Percentiles rank a stretch among this genome's conserved stretches.
Evolutionary conservation across 108 stramenopile genomes (phyloP).

Genomic region (Skeletonema menzelii): DNA sequence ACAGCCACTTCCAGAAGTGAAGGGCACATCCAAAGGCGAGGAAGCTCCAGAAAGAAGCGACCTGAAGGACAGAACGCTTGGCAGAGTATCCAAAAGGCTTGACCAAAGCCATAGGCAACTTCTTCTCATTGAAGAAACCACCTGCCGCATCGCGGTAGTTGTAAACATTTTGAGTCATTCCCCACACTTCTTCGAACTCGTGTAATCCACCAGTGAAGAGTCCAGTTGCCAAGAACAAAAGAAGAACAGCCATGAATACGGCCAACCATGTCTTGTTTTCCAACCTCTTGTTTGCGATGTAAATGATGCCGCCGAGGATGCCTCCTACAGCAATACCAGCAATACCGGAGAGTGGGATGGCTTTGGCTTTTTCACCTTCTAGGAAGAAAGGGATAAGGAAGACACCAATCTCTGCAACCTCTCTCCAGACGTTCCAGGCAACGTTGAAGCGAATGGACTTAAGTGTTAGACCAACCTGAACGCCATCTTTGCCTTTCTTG

Average conservation of each 20-base stretch:
- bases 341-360: constrained; percentile 72
- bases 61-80: constrained; percentile 65
- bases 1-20: constrained; percentile 56
- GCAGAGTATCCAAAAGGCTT: constrained; percentile 84
- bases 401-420: constrained; percentile 83
- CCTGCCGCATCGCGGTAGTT: constrained; percentile 7
- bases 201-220: constrained; percentile 75
- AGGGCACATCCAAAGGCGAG: constrained; percentile 45
- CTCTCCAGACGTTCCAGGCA: constrained; percentile 88
- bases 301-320: constrained; percentile 53
- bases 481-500: constrained; percentile 39
- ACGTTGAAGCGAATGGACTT: constrained; percentile 82
- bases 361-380: constrained; percentile 54
- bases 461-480: constrained; percentile 49
- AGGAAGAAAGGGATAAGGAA: constrained; percentile 83
- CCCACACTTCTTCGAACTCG: constrained; percentile 68
- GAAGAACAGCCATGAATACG: constrained; percentile 56
- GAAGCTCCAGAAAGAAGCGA: constrained; percentile 68
- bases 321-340: constrained; percentile 63
- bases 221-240: constrained; percentile 65
- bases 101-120: constrained; percentile 73
- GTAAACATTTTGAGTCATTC: constrained; percentile 61
- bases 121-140: constrained; percentile 25
- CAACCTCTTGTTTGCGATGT: constrained; percentile 59
- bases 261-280: constrained; percentile 61